Base-by-base conservation (phyloP, 176 grass and related monocot species). In the Eragrostis curvula region DNA sequence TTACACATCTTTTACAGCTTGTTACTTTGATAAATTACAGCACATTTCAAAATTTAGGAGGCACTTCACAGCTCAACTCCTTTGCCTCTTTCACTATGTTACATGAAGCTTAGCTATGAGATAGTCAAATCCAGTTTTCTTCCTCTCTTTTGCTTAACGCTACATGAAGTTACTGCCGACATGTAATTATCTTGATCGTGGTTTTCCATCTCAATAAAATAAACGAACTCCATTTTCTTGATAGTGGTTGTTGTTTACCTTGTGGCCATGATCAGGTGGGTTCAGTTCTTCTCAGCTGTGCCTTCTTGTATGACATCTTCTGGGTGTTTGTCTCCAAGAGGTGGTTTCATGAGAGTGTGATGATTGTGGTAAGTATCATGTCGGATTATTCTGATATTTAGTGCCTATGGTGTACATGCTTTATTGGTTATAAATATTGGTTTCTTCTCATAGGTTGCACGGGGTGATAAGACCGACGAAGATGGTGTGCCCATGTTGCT, bases 241-340 rank as follows among this genome's bases (percentile, higher is more conserved):
- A 56, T 44, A 83, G 39, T 4, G 65, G 12, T 21, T 55, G 52
- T 47, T 44, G 43, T 70, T 88, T 82, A 57, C 30, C 64, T 79
- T 61, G 6, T 85, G 39, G 47, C 5, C 20, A 20, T 81, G 14
- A 68, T 30, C 90, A 97, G 95, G 96, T 98, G n/a, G 92, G 96
- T 42, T 94, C 96, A 0, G 90, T 95, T 72, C 96, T 98, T 65
- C 87, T 98, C 58, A 81, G 96, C 68, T 98, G 90, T 61, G 96
- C 96, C 25, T 98, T 98, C 87, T 78, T 98, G 74, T 98, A 98
- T 68, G 96, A 98, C 48, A 98, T 98, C 67, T 98, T 98, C 81
- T 98, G 96, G 92, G 96, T 98, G 43, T 98, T 98, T 27, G 27
- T 95, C 79, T 98, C 96, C 53, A 95, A 98, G 84, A 91, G 88